Evolutionary conservation across 495 filamentous ascomycete genomes (phyloP), one percentile per base, ranked within the genome.

Genomic region (Gamarada debralockiae): DNA sequence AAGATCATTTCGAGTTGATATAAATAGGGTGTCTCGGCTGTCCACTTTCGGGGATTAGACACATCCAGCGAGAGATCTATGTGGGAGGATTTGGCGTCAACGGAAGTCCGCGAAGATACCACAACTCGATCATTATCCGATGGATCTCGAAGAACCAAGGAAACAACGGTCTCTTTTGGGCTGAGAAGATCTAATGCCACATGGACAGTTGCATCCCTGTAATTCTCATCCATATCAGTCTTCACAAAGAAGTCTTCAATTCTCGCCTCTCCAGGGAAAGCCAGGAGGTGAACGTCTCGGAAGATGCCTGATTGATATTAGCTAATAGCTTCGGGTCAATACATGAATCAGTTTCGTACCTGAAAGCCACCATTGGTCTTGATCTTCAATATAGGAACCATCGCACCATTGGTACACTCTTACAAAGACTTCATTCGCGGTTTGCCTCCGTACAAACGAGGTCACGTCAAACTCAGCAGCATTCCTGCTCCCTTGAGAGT

Each of bases 321-420:
- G 23, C 21, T 23, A 5, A 2, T 23, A n/a, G 3, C 17, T n/a
- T 12, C 23, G n/a, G 4, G 23, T 37, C 17, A 38, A 23, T 36
- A 20, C 27, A 36, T 41, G 5, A 44, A 12, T 24, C 0, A 24
- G 20, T 10, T n/a, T 41, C 50, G 85, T 87, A 17, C 84, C 84
- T 41, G 69, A 75, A 3, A 82, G 67, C 58, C 58, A 61, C 65
- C 63, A 66, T 59, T 67, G 67, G 37, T 66, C 75, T 63, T 81
- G 84, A 53, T 85, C 82, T 59, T 87, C 84, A 37, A 88, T 80
- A 53, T 87, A 89, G 24, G 73, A 80, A 10, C 75, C 84, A 58
- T 87, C 76, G 20, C 77, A 85, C 61, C 80, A 77, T 56, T 85
- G 82, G 53, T 87, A 86, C 5, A 87, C 84, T 52, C 79, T 73